Base-by-base conservation (phyloP, 345 rosid genomes). In the Isatis tinctoria region DNA sequence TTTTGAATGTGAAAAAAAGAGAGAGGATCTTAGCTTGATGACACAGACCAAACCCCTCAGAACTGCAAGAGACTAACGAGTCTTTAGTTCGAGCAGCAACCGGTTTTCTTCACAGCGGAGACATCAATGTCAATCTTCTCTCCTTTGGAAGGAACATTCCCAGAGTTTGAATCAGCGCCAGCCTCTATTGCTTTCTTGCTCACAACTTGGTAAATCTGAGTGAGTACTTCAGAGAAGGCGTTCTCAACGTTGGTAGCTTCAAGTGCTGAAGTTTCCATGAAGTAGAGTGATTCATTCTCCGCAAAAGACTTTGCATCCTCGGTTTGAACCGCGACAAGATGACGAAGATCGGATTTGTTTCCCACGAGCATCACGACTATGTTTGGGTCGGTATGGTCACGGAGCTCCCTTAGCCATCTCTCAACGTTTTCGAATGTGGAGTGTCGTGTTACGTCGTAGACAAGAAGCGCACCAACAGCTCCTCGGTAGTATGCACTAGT, bases 401-500 rank as follows among this genome's bases (percentile, higher is more conserved):
- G 87, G 67, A 92, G 83, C 77, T 92, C 96, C 84, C 80, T 83
- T n/a, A 92, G 82, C 98, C 97, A 92, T 80, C 97, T 88, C 68
- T 92, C 97, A 3, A 86, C 98, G n/a, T 82, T 92, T 71, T 90
- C 93, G 33, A 88, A 92, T 35, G 98, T 90, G 10, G 98, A 86
- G 84, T 88, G 92, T 53, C 98, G 87, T 4, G 95, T 92, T 44
- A 92, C 95, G 4, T 92, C 98, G 8, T 92, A 92, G 44, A 90
- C 91, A 30, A 92, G 96, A 39, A 92, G 79, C 16, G 97, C 98
- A 11, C 98, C 97, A 32, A 92, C 95, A 2, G 98, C 96, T 77
- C 98, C 98, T 33, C 98, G 80, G 80, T 90, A 92, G 81, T 92
- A 92, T 20, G 98, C 98, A 61, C 98, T 92, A 2, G 98, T 92